Conservation (phyloP, 352 stramenopile species). For the Blastocystis sp. region DNA sequence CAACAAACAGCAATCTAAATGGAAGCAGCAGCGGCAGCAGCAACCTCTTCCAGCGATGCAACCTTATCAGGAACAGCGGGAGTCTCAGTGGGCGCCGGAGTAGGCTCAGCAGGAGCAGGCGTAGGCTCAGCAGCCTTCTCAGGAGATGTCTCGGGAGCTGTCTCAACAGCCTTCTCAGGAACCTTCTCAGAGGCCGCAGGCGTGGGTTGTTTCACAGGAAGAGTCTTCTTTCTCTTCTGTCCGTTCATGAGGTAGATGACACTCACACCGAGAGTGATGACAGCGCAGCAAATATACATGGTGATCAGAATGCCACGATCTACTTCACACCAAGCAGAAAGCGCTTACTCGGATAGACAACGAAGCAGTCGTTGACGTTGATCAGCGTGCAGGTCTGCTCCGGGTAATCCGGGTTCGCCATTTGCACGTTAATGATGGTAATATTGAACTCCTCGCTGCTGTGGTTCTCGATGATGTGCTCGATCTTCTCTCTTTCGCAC, state of each 20-base stretch:
- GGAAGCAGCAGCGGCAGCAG: neutral
- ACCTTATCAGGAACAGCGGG: neutral
- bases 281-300: constrained; percentile 32
- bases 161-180: neutral
- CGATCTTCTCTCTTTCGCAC: neutral
- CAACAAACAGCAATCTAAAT: constrained; percentile 21
- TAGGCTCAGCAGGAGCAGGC: neutral
- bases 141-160: neutral
- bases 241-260: neutral
- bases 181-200: neutral
- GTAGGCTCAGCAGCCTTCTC: neutral
- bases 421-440: constrained; percentile 17
- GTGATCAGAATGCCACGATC: constrained; percentile 31
- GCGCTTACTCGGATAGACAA: constrained; percentile 34
- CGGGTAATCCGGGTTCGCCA: constrained; percentile 32
- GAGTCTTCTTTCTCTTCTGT: neutral
- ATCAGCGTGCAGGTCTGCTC: constrained; percentile 16
- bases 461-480: constrained; percentile 15
- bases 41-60: neutral
- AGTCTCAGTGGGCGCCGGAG: neutral
- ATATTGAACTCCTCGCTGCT: constrained; percentile 21
- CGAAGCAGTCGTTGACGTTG: constrained; percentile 53
- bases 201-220: neutral
- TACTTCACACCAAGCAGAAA: constrained; percentile 9
- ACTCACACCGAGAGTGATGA: neutral